A percentile compares a stretch with the other conserved stretches of the same genome.
These are phyloP conservation scores for Phytophthora ohioensis DNA, from an alignment of 352 stramenopile species.

Conservation along the genomic window DNA sequence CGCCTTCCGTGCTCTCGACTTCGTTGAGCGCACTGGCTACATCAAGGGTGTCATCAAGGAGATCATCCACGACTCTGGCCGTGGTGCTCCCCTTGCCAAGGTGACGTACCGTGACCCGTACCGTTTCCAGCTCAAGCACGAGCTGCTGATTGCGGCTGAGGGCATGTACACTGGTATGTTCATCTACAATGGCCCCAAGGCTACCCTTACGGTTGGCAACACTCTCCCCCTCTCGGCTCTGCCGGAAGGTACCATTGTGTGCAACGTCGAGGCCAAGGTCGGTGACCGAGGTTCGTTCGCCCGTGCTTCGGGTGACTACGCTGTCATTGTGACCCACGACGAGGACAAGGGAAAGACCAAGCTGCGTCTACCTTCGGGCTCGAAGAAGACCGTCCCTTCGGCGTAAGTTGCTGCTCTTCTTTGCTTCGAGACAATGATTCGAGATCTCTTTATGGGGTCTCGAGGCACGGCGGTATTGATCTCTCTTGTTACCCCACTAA, in stretches of 20 bases:
- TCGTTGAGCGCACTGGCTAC: conserved; percentile 96
- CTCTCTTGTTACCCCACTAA: conserved; percentile 21
- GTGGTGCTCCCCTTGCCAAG: conserved; percentile 96
- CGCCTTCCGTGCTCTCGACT: conserved; percentile 87
- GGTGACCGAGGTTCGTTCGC: conserved; percentile 98
- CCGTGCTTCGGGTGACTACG: conserved; percentile 97
- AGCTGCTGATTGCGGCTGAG: conserved; percentile 98
- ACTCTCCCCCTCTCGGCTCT: conserved; percentile 95
- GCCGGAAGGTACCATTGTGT: conserved; percentile 99
- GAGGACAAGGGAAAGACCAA: conserved; percentile 98
- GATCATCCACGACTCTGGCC: conserved; percentile 98
- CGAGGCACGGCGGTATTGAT: conserved; percentile 47
- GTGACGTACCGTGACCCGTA: conserved; percentile 95
- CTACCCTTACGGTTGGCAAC: conserved; percentile 96
- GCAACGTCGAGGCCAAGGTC: conserved; percentile 97
- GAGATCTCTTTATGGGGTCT: conserved; percentile 16
- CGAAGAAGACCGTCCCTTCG: conserved; percentile 97
- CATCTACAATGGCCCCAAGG: conserved; percentile 99
- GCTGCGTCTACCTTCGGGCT: conserved; percentile 95
- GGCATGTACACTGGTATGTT: conserved; percentile 99
- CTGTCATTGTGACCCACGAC: conserved; percentile 98
- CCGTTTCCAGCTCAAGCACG: conserved; percentile 91
- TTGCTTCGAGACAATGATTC: conserved; percentile 39
- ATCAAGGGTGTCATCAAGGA: conserved; percentile 99
- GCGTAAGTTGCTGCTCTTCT: conserved; percentile 79